A percentile compares a stretch with the other conserved stretches of the same genome.
phyloP scores from a whole-genome alignment of 1,139 yeast species.

The Yamadazyma blattariae region DNA sequence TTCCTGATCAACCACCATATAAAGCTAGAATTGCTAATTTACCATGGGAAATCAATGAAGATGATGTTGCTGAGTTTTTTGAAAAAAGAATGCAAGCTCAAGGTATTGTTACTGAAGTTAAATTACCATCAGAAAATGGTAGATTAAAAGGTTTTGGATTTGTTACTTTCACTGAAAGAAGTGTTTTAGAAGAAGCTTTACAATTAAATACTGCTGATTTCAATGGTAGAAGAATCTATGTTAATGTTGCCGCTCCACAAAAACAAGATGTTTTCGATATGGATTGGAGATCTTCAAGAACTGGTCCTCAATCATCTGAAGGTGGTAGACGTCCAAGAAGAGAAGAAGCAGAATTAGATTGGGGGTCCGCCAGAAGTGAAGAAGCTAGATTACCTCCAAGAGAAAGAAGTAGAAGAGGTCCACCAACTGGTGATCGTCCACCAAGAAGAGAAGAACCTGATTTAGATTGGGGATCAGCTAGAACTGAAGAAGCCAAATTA shows the following conservation, averaged over 20 bases:
- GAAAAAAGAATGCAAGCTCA: conserved; percentile 54
- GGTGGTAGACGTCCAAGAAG: conserved; percentile 21
- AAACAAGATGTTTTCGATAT: conserved; percentile 47
- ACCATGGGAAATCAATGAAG: conserved; percentile 79
- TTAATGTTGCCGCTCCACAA: conserved; percentile 89
- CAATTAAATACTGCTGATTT: conserved; percentile 61
- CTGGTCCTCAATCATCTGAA: conserved; percentile 26
- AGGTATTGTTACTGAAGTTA: conserved; percentile 55
- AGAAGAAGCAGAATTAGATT: conserved; percentile 52
- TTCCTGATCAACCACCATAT: conserved; percentile 91
- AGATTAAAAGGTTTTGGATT: conserved; percentile 85
- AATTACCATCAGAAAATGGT: conserved; percentile 69
- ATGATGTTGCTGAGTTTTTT: conserved; percentile 62
- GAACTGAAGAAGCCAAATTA: conserved; percentile 27
- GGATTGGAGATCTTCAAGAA: conserved; percentile 46
- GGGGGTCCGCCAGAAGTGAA: conserved; percentile 44
- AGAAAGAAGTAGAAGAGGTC: conserved; percentile 19
- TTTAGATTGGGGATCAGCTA: conserved; percentile 56
- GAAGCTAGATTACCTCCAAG: conserved; percentile 27
- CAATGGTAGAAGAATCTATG: conserved; percentile 74
- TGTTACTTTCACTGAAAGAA: conserved; percentile 69
- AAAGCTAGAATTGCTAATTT: conserved; percentile 85
- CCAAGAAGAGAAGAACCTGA: conserved; percentile 49
- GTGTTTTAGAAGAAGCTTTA: conserved; percentile 67
- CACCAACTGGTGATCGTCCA: conserved; percentile 35